Evolutionary conservation across 2,329 filamentous ascomycete genomes (phyloP).

Genomic region (Scedosporium apiospermum): DNA sequence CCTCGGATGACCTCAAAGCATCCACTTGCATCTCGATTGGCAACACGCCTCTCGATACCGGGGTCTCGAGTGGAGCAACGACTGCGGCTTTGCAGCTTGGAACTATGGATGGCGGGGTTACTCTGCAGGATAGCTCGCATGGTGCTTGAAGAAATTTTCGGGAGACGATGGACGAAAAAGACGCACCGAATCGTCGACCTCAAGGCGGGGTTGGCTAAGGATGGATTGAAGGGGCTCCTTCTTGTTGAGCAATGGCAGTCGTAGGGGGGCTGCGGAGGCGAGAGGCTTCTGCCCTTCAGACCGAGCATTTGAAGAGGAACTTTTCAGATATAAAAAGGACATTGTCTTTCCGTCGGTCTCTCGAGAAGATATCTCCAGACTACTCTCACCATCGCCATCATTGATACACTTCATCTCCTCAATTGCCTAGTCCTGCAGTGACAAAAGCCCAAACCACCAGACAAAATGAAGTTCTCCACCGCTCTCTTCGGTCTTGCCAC

Average conservation of each 20-base stretch:
- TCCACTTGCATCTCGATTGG: no score
- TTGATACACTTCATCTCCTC: not conserved
- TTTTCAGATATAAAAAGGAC: not conserved
- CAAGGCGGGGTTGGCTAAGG: no score
- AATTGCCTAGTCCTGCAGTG: not conserved
- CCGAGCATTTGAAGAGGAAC: not conserved
- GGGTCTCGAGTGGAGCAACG: no score
- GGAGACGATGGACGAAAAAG: no score
- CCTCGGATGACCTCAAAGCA: no score
- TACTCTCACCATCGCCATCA: not conserved
- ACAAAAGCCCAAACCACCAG: not conserved
- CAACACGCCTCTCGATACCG: no score
- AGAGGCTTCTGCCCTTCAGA: not conserved
- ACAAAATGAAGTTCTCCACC: constrained; percentile 4
- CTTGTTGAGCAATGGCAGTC: not conserved
- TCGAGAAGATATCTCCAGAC: not conserved
- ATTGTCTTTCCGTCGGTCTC: not conserved
- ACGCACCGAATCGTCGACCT: no score
- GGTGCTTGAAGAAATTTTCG: no score
- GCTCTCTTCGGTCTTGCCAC: not conserved
- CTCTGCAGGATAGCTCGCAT: no score
- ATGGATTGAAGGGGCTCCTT: not conserved
- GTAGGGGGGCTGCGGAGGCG: not conserved
- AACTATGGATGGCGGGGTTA: no score
- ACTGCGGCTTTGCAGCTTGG: no score